Conservation (phyloP, 345 rosid species). For the Acer negundo region DNA sequence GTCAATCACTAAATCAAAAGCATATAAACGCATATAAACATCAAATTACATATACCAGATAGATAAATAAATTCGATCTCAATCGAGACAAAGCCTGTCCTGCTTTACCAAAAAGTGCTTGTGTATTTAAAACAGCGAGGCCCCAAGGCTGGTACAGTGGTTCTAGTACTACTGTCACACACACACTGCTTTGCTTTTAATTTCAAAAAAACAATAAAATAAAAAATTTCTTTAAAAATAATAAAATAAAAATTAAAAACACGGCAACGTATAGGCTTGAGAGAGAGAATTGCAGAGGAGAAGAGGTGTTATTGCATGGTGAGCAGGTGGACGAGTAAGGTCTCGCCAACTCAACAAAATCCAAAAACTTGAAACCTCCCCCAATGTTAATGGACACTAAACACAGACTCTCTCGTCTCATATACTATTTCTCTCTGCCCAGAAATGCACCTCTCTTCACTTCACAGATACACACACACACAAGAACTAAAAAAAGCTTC, state of each 20-base stretch:
- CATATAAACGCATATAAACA: too few relatives aligned
- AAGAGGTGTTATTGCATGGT: not conserved
- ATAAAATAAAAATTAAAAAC: not conserved
- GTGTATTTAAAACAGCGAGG: not conserved
- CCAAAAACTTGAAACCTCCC: not conserved
- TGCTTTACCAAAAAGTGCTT: not conserved
- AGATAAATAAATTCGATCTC: too few relatives aligned
- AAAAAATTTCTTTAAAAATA: too few relatives aligned
- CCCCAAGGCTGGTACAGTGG: not conserved
- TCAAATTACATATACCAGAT: too few relatives aligned
- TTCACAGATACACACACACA: not conserved
- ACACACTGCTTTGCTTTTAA: too few relatives aligned
- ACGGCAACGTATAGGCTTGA: not conserved
- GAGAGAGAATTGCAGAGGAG: not conserved
- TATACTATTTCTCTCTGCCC: not conserved
- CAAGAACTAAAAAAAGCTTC: not conserved
- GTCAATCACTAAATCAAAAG: not conserved
- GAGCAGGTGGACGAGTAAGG: constrained; percentile 20
- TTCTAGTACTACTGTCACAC: not conserved
- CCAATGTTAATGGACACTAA: not conserved
- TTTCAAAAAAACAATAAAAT: too few relatives aligned
- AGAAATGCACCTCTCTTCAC: not conserved
- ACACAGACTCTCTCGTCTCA: not conserved
- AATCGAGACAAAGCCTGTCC: not conserved
- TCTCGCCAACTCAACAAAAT: constrained; percentile 15